Evolutionary conservation across 2,329 filamentous ascomycete genomes (phyloP).

Genomic region (Fusarium sacchari): DNA sequence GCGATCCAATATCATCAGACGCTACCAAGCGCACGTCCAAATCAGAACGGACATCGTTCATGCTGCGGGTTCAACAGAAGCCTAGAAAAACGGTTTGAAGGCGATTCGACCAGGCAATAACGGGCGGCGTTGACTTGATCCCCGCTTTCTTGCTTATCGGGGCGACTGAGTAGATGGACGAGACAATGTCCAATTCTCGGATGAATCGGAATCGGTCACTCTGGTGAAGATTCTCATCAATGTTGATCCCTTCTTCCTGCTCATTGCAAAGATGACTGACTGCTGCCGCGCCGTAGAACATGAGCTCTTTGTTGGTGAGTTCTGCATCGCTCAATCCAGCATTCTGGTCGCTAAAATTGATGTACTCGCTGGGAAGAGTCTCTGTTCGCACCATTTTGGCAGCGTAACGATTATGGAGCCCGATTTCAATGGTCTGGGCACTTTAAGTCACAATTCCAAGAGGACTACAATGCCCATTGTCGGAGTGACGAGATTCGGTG

Average conservation of each 20-base stretch:
- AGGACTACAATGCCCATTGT: neutral
- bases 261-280: slow-evolving; percentile 4
- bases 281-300: neutral
- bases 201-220: neutral
- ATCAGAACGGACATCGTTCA: neutral
- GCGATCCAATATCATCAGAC: neutral
- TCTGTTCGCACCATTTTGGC: neutral
- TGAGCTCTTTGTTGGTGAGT: neutral
- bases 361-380: neutral
- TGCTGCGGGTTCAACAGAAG: neutral
- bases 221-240: neutral
- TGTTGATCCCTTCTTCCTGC: neutral
- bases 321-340: neutral
- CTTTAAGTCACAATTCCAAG: accelerated
- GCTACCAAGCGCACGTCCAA: neutral
- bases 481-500: neutral
- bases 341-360: slow-evolving; percentile 1
- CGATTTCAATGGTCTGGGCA: accelerated
- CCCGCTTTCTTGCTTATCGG: neutral
- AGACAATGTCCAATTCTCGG: neutral
- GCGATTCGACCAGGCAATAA: neutral
- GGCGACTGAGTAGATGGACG: neutral
- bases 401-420: too few species aligned
- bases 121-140: neutral
- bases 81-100: neutral